Evolutionary conservation across 164 flowering plant genomes (phyloP).

Genomic region (Liriodendron chinense): DNA sequence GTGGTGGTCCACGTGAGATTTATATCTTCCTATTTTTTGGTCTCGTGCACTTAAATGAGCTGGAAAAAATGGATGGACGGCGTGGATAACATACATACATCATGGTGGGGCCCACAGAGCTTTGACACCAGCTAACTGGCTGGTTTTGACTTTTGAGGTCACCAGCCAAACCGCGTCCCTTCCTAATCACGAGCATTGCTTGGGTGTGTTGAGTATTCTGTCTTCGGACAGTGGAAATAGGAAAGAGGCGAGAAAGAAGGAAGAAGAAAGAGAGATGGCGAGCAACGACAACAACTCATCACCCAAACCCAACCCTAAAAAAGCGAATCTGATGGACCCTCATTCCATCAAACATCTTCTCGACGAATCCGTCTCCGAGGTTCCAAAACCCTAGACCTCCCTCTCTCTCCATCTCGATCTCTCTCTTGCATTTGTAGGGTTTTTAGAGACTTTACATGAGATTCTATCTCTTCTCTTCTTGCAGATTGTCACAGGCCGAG

Average conservation of each 20-base stretch:
- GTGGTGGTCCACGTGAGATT: no score
- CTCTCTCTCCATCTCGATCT: neutral
- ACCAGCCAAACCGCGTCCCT: no score
- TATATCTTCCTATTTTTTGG: no score
- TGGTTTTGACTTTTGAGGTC: no score
- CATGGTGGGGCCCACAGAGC: no score
- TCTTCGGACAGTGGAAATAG: no score
- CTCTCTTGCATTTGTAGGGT: neutral
- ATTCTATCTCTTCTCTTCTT: neutral
- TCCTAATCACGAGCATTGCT: no score
- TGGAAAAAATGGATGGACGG: no score
- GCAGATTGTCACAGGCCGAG: slow-evolving; percentile 70
- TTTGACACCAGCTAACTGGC: no score
- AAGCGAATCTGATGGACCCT: slow-evolving; percentile 80
- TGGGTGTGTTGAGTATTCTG: no score
- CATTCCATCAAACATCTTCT: slow-evolving; percentile 84
- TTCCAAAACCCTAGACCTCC: slow-evolving; percentile 17
- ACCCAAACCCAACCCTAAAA: slow-evolving; percentile 47
- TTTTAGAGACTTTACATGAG: neutral
- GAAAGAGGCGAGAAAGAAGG: neutral
- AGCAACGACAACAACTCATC: slow-evolving; percentile 1
- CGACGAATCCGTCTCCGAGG: slow-evolving; percentile 89
- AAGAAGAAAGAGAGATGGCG: slow-evolving; percentile 10
- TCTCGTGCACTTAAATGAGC: no score
- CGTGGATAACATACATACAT: no score